These are phyloP conservation scores for Russula virescens DNA, from an alignment of 768 basidiomycete genomes.

Conservation along the genomic window DNA sequence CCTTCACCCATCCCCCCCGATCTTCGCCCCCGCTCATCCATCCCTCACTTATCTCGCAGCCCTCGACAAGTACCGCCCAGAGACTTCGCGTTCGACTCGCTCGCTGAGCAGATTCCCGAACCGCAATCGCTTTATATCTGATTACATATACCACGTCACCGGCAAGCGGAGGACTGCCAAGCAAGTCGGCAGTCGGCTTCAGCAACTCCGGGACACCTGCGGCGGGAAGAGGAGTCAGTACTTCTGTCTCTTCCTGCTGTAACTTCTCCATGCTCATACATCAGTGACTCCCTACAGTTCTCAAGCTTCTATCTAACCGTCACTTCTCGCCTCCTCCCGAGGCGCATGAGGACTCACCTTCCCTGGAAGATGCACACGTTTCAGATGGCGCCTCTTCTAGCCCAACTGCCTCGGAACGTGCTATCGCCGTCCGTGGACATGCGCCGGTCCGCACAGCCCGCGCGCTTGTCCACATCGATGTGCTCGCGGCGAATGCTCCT, in stretches of 20 bases:
- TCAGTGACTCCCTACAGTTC: slow-evolving; percentile 13
- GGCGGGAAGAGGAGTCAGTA: slow-evolving; percentile 65
- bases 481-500: slow-evolving; percentile 17
- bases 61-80: slow-evolving; percentile 65
- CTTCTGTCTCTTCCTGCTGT: slow-evolving; percentile 17
- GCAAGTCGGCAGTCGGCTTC: slow-evolving; percentile 75
- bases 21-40: background rate
- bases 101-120: slow-evolving; percentile 71
- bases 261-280: slow-evolving; percentile 10
- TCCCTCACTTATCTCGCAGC: slow-evolving; percentile 40
- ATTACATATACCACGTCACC: slow-evolving; percentile 64
- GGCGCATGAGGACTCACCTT: slow-evolving; percentile 15
- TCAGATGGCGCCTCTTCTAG: slow-evolving; percentile 18
- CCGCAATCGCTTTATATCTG: slow-evolving; percentile 75
- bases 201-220: slow-evolving; percentile 70
- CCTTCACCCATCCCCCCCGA: background rate
- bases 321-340: slow-evolving; percentile 19
- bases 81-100: slow-evolving; percentile 66
- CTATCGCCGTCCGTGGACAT: slow-evolving; percentile 19
- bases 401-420: slow-evolving; percentile 18
- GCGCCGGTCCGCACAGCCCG: slow-evolving; percentile 33
- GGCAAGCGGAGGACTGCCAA: slow-evolving; percentile 69
- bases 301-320: slow-evolving; percentile 26
- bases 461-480: slow-evolving; percentile 26
- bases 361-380: slow-evolving; percentile 15